Evolutionary conservation across 805 yeast genomes (phyloP), one percentile per base, ranked within the genome.

Genomic region (Ogataea parapolymorpha): DNA sequence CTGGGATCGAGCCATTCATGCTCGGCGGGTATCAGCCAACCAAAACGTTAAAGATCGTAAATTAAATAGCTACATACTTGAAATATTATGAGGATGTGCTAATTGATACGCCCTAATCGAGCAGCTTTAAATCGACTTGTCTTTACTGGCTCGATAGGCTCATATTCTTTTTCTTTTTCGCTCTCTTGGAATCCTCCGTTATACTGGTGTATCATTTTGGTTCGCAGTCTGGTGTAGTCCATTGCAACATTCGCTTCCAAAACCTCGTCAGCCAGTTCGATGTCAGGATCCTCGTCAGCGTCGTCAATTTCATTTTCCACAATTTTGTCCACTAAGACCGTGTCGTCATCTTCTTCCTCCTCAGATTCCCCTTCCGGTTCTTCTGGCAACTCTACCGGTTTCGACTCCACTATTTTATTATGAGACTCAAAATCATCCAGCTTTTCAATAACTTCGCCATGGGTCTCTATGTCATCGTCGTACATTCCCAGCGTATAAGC

Each of bases 121-220:
- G 85, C 82, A 9, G 85, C 77, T 53, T 70, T 83, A 60, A 87
- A 87, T 37, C 88, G 66, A 55, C 95, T 85, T 1, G 76, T 65
- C 44, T 70, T 79, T 6, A 75, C 57, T 0, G 80, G 79, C 50
- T 84, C 88, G 6, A 84, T 64, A 0, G 87, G 88, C 53, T 84
- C 95, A 14, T 77, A 51, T 42, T 79, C 90, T 44, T 62, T 52
- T 29, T 75, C 85, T 36, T 67, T 63, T 2, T 71, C 74, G 1
- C 73, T 62, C 44, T 68, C 66, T 37, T 57, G 63, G 43, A 55
- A 76, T 3, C 80, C 80, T 1, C 76, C 76, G 26, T 72, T 66
- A 30, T 62, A 63, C 32, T 56, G 54, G 16, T 63, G 60, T 25
- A 75, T 60, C 48, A 85, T 66, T 44, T 68, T 70, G 37, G 75